Evolutionary conservation across 2,329 filamentous ascomycete genomes (phyloP).

Genomic region (Alternaria triticimaculans): DNA sequence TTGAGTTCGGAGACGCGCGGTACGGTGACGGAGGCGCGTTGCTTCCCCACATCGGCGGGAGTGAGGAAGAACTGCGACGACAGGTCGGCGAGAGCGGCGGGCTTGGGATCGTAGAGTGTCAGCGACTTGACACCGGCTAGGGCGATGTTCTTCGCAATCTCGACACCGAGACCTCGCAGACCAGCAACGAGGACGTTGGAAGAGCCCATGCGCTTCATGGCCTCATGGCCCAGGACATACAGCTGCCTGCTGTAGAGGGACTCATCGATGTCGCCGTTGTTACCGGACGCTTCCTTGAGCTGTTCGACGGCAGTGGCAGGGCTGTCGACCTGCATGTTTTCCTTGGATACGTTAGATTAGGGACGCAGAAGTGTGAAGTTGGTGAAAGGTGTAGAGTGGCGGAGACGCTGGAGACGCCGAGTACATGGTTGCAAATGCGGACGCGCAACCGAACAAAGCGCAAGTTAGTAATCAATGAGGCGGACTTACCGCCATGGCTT

Average conservation of each 20-base stretch:
- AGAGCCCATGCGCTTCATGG: slow-evolving; percentile 98
- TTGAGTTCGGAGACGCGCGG: slow-evolving; percentile 94
- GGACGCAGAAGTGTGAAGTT: slow-evolving; percentile 3
- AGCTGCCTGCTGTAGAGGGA: slow-evolving; percentile 72
- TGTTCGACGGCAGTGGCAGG: slow-evolving; percentile 64
- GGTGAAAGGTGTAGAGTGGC: background rate
- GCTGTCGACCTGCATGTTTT: slow-evolving; percentile 69
- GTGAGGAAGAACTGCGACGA: slow-evolving; percentile 98
- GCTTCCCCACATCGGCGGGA: slow-evolving; percentile 86
- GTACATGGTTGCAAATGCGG: slow-evolving; percentile 8
- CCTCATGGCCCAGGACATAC: slow-evolving; percentile 76
- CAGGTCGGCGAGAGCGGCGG: slow-evolving; percentile 83
- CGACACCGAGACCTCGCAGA: slow-evolving; percentile 91
- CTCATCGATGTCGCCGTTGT: slow-evolving; percentile 69
- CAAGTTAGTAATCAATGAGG: background rate
- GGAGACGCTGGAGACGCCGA: slow-evolving; percentile 8
- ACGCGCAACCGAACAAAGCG: slow-evolving; percentile 18
- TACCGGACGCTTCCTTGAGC: slow-evolving; percentile 57
- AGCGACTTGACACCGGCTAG: slow-evolving; percentile 98
- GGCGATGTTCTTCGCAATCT: slow-evolving; percentile 98
- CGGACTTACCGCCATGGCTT: slow-evolving; percentile 51
- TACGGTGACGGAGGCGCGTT: slow-evolving; percentile 83
- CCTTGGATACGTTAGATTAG: slow-evolving; percentile 43
- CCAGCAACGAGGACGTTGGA: slow-evolving; percentile 94
- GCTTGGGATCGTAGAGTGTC: slow-evolving; percentile 88